A percentile compares a stretch with the other conserved stretches of the same genome.
phyloP scores from a whole-genome alignment of 108 stramenopile species.

The Schizochytrium sp. region DNA sequence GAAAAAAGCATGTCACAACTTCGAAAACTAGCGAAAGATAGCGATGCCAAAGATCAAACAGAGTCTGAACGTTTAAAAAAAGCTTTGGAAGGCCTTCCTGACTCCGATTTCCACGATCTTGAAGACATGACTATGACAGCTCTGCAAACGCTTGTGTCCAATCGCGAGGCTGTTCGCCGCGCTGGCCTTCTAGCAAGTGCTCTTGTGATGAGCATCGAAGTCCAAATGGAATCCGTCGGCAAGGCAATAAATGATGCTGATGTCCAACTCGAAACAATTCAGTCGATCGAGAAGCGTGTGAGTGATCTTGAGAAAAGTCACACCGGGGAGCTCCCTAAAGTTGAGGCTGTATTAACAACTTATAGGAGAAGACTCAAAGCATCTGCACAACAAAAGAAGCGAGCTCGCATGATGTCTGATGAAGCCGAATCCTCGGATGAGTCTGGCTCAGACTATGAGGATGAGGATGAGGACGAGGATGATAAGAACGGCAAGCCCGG shows the following conservation, averaged over 20 bases:
- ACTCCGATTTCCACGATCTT: background rate
- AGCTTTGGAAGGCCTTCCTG: background rate
- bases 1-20: background rate
- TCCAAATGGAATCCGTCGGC: background rate
- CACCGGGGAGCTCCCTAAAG: background rate
- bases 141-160: slow-evolving; percentile 11
- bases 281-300: background rate
- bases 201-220: slow-evolving; percentile 1
- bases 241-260: slow-evolving; percentile 17
- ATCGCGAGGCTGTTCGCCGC: background rate
- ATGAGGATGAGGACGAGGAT: background rate
- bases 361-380: background rate
- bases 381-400: background rate
- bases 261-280: background rate
- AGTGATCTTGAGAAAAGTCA: background rate
- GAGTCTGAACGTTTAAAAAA: background rate
- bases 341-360: background rate
- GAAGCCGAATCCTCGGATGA: slow-evolving; percentile 10
- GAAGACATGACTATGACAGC: slow-evolving; percentile 1
- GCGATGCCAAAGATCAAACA: background rate
- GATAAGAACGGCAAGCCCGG: background rate
- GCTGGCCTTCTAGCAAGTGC: background rate
- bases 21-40: background rate
- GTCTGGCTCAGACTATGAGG: background rate
- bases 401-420: background rate